phyloP scores from a whole-genome alignment of 106 monocot species.

The Vanilla planifolia region DNA sequence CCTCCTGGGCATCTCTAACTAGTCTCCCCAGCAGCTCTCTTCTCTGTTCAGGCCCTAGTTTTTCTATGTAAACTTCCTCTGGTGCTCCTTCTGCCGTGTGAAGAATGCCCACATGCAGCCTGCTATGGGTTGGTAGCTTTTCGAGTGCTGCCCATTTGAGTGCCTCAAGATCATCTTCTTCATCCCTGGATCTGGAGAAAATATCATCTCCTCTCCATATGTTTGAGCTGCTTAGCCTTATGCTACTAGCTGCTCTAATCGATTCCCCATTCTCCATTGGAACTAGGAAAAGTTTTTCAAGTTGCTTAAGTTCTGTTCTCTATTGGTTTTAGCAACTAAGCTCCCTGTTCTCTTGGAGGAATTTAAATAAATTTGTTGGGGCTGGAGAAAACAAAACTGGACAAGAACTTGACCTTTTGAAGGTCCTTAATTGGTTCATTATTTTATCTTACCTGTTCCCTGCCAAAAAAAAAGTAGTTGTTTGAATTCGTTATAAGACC shows the following conservation, averaged over 20 bases:
- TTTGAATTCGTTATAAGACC: too few species aligned
- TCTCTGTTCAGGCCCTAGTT: slow-evolving; percentile 30
- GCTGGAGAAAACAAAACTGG: neutral
- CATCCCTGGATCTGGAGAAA: slow-evolving; percentile 24
- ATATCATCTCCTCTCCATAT: slow-evolving; percentile 14
- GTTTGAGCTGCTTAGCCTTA: slow-evolving; percentile 18
- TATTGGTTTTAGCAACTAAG: neutral
- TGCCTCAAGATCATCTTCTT: slow-evolving; percentile 57
- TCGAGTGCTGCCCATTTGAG: slow-evolving; percentile 57
- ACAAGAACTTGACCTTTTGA: neutral
- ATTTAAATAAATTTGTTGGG: neutral
- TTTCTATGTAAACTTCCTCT: slow-evolving; percentile 46
- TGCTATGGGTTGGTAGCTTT: slow-evolving; percentile 43
- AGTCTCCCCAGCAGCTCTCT: slow-evolving; percentile 43
- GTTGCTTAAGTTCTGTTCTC: neutral
- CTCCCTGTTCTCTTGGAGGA: neutral
- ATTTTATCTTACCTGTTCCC: too few species aligned
- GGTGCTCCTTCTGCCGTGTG: neutral
- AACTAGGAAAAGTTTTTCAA: neutral
- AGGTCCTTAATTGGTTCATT: too few species aligned
- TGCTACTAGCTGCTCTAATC: slow-evolving; percentile 10
- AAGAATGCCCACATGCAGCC: slow-evolving; percentile 33
- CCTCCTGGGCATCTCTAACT: slow-evolving; percentile 51
- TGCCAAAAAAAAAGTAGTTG: too few species aligned
- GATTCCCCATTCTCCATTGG: slow-evolving; percentile 16